These are phyloP conservation scores for Cladosporium sp. DNA, from an alignment of 2,329 filamentous ascomycete species.

Conservation along the genomic window DNA sequence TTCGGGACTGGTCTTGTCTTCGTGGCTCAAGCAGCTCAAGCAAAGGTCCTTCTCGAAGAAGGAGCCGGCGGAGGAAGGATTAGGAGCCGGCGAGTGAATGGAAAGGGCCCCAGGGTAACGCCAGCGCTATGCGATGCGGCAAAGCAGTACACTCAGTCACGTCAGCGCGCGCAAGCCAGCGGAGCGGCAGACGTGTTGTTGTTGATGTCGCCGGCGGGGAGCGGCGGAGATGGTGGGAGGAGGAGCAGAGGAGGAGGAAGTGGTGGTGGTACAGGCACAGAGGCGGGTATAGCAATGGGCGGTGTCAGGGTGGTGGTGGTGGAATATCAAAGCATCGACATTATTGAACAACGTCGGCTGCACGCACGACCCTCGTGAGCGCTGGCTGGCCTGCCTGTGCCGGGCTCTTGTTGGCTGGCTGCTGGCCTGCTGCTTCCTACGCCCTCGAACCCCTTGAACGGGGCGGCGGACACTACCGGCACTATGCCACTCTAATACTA, in stretches of 20 bases:
- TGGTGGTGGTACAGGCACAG: slow-evolving; percentile 14
- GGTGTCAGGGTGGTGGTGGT: slow-evolving; percentile 14
- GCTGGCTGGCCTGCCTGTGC: background rate
- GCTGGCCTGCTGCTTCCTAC: slow-evolving; percentile 5
- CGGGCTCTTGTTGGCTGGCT: background rate
- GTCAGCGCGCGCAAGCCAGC: slow-evolving; percentile 16
- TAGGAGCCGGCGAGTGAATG: slow-evolving; percentile 12
- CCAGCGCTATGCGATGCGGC: slow-evolving; percentile 16
- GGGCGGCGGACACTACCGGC: background rate
- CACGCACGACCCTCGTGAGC: slow-evolving; percentile 2
- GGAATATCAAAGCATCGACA: slow-evolving; percentile 15
- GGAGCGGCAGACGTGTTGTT: slow-evolving; percentile 10
- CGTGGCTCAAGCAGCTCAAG: background rate
- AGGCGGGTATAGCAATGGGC: slow-evolving; percentile 19
- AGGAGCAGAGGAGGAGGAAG: background rate
- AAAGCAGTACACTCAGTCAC: slow-evolving; percentile 15
- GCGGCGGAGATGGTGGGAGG: slow-evolving; percentile 9
- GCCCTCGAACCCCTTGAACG: slow-evolving; percentile 2
- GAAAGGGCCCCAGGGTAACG: slow-evolving; percentile 11
- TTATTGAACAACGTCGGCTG: slow-evolving; percentile 8
- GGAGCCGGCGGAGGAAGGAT: slow-evolving; percentile 2
- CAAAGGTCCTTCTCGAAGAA: background rate
- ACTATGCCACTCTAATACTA: background rate
- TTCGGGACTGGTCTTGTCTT: background rate
- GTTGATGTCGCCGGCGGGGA: slow-evolving; percentile 4